phyloP scores from a whole-genome alignment of 1,284 basidiomycete species.

The Entoloma clypeatum region DNA sequence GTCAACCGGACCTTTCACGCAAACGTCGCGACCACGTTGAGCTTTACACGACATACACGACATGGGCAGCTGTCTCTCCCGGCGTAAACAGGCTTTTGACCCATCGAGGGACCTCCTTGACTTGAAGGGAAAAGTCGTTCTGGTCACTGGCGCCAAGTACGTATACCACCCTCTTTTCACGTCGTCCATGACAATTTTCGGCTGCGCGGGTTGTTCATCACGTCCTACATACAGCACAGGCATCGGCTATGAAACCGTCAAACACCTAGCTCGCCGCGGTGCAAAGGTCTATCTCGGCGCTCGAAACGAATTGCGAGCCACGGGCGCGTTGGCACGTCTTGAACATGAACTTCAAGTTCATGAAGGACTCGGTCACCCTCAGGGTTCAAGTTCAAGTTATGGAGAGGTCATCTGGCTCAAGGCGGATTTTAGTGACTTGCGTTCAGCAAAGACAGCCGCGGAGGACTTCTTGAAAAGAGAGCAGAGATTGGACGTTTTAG shows the following conservation, averaged over 20 bases:
- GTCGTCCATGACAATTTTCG: too few relatives aligned
- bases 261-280: slow-evolving; percentile 36
- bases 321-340: slow-evolving; percentile 37
- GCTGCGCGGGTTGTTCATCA: too few relatives aligned
- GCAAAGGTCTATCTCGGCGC: slow-evolving; percentile 44
- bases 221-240: slow-evolving; percentile 29
- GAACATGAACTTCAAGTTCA: slow-evolving; percentile 30
- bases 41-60: too few relatives aligned
- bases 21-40: too few relatives aligned
- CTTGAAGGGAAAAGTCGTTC: too few relatives aligned
- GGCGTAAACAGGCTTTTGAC: too few relatives aligned
- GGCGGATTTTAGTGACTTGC: slow-evolving; percentile 44
- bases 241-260: slow-evolving; percentile 38
- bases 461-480: slow-evolving; percentile 45
- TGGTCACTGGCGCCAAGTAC: too few relatives aligned
- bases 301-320: slow-evolving; percentile 36
- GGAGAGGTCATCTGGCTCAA: slow-evolving; percentile 42
- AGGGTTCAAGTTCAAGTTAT: too few relatives aligned
- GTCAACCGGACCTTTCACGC: too few relatives aligned
- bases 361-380: slow-evolving; percentile 32
- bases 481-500: slow-evolving; percentile 49
- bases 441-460: slow-evolving; percentile 40
- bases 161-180: too few relatives aligned
- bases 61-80: too few relatives aligned
- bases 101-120: too few relatives aligned